phyloP scores from a whole-genome alignment of 2,329 filamentous ascomycete species.

The Davidsoniella virescens region DNA sequence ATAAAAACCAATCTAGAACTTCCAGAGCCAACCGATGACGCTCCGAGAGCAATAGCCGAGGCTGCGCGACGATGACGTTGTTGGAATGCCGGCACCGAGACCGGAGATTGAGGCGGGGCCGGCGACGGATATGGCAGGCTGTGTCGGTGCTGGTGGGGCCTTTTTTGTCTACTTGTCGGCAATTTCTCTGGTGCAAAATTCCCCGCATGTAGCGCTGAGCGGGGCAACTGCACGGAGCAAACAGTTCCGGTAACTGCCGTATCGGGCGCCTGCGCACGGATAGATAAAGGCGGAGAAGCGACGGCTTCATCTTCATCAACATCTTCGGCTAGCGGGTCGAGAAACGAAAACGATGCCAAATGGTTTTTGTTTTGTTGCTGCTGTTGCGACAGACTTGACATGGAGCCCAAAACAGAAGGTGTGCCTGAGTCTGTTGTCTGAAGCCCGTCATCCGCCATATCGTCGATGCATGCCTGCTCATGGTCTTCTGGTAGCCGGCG shows the following conservation, averaged over 20 bases:
- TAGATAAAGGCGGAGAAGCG: not conserved
- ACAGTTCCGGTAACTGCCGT: not conserved
- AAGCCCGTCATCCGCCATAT: too few species aligned
- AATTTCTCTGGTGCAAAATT: conserved; percentile 39
- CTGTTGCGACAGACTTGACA: not conserved
- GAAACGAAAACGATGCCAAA: not conserved
- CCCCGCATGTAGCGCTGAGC: conserved; percentile 56
- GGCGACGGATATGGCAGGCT: too few species aligned
- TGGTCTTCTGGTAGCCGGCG: too few species aligned
- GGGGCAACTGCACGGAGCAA: conserved; percentile 59
- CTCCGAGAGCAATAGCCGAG: conserved; percentile 11
- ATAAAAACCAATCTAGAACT: conserved; percentile 39
- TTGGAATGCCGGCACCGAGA: too few species aligned
- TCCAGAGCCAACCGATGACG: not conserved
- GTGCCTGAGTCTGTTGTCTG: too few species aligned
- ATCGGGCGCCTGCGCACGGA: not conserved
- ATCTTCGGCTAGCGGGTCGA: not conserved
- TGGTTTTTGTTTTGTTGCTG: too few species aligned
- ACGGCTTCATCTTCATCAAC: not conserved
- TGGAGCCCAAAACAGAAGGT: not conserved
- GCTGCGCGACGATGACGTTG: too few species aligned
- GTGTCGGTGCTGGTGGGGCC: too few species aligned
- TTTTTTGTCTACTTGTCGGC: too few species aligned
- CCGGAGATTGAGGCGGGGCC: too few species aligned
- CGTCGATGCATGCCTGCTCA: too few species aligned